Evolutionary conservation across 306 rosid species (phyloP).

Genomic region (Geum urbanum): DNA sequence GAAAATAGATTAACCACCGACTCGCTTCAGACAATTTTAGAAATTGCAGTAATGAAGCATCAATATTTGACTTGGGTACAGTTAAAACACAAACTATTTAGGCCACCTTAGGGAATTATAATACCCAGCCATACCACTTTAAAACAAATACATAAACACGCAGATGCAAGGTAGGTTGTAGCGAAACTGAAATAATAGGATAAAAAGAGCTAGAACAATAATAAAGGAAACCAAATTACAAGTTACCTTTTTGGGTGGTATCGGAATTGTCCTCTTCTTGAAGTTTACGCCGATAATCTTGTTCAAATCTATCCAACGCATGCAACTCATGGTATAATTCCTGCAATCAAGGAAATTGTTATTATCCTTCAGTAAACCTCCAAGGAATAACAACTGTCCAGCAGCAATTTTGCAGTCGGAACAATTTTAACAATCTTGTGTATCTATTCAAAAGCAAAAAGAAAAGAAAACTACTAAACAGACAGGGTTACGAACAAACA

Average conservation of each 20-base stretch:
- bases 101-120: neutral
- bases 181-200: neutral
- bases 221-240: neutral
- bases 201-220: neutral
- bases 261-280: constrained; percentile 58
- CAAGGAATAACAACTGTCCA: neutral
- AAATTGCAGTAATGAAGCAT: neutral
- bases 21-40: neutral
- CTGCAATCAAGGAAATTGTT: constrained; percentile 37
- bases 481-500: neutral
- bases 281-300: constrained; percentile 56
- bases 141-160: too few relatives aligned
- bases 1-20: too few relatives aligned
- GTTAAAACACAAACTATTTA: neutral
- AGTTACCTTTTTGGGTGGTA: constrained; percentile 61
- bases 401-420: neutral
- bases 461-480: neutral
- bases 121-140: neutral
- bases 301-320: constrained; percentile 69
- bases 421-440: too few relatives aligned
- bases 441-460: too few relatives aligned
- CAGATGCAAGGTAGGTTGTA: too few relatives aligned
- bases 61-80: neutral
- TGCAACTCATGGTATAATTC: constrained; percentile 72
- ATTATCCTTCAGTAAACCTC: constrained; percentile 23